Evolutionary conservation across 2,329 filamentous ascomycete genomes (phyloP).

Genomic region (Cladophialophora psammophila): DNA sequence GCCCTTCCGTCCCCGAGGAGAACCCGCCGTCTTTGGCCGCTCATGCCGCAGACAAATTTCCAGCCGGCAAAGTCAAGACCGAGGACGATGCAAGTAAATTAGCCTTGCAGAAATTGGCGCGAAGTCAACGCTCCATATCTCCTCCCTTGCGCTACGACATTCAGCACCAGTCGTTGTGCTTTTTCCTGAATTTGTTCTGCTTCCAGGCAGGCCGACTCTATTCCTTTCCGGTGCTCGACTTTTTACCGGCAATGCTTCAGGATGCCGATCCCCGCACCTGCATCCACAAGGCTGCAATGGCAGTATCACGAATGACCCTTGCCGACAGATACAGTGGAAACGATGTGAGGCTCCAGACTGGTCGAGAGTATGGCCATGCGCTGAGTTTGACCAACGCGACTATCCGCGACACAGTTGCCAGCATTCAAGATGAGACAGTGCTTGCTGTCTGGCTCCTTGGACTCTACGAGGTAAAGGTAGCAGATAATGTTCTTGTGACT

Average conservation of each 20-base stretch:
- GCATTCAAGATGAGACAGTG: constrained; percentile 38
- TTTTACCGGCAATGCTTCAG: constrained; percentile 35
- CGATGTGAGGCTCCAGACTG: constrained; percentile 36
- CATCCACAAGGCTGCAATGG: constrained; percentile 33
- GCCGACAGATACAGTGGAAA: constrained; percentile 39
- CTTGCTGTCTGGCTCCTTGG: constrained; percentile 39
- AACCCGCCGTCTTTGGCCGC: not conserved
- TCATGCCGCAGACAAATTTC: not conserved
- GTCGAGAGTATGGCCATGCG: constrained; percentile 36
- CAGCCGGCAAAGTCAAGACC: constrained; percentile 19
- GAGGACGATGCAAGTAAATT: constrained; percentile 13
- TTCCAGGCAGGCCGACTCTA: constrained; percentile 38
- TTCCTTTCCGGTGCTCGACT: constrained; percentile 39
- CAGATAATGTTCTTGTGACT: not conserved
- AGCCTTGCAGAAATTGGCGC: constrained; percentile 10
- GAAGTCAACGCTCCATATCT: constrained; percentile 26
- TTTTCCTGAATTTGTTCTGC: constrained; percentile 40
- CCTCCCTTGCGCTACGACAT: constrained; percentile 38
- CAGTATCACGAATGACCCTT: constrained; percentile 39
- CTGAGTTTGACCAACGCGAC: constrained; percentile 32
- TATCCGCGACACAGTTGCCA: constrained; percentile 30
- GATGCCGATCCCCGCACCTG: constrained; percentile 26
- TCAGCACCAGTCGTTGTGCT: constrained; percentile 39
- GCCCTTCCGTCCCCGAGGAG: not conserved
- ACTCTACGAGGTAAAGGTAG: constrained; percentile 36